Evolutionary conservation across 2,329 filamentous ascomycete species (phyloP), one percentile per base, ranked within the genome.

Genomic region (Waltergamsia citrina): DNA sequence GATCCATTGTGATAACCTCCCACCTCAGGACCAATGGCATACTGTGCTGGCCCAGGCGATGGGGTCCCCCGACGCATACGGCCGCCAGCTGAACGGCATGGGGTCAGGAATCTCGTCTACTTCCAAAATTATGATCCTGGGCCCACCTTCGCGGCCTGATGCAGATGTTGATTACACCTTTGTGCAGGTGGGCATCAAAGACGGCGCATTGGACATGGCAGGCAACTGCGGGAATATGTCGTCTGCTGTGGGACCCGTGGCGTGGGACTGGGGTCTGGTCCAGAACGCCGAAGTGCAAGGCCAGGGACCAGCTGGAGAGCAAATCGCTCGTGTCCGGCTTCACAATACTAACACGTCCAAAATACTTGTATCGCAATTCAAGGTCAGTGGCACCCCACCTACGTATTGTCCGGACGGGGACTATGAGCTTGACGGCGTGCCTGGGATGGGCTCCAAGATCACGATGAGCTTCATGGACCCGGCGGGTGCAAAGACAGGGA

Each of bases 221-320:
- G 75, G 79, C 17, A 86, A 85, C 45, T 85, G 81, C 49, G 81
- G 81, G n/a, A 85, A 85, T 50, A 81, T 86, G 77, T 74, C 65
- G 6, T 67, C 71, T 26, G 68, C 74, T 0, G 68, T 85, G 29
- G 82, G 80, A 0, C 80, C 81, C 0, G 45, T 47, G 28, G 48
- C 48, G 3, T 56, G 52, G 49, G 55, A 59, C 32, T 41, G 44
- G 38, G 53, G 51, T 9, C 34, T 57, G 35, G 33, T 54, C 6
- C 24, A 35, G 10, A 34, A 36, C 1, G 40, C 40, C n/a, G 33
- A 31, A 15, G 22, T 8, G 22, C 8, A 37, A 29, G 32, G 22
- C 29, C 20, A 21, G 18, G 51, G 47, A 11, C 37, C 34, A 1
- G 35, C 45, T 15, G 52, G 50, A 3, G 48, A 52, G 15, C 48